Percentiles rank a stretch among this genome's conserved stretches.
phyloP scores from a whole-genome alignment of 306 rosid species.

The Inga leiocalycina region DNA sequence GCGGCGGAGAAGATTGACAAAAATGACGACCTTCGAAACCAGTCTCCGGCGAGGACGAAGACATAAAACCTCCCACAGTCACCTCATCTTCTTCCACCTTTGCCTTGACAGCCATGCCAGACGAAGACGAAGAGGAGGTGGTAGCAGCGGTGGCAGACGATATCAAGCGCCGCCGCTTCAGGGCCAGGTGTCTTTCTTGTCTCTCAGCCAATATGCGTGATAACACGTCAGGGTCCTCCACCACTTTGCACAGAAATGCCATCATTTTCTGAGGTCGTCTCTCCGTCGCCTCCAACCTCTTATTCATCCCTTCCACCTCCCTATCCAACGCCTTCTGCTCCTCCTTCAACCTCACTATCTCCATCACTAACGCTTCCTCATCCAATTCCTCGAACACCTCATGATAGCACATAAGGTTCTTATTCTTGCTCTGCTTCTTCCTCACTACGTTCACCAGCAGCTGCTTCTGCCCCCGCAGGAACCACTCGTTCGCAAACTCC shows the following conservation, averaged over 20 bases:
- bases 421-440: constrained; percentile 42
- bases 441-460: constrained; percentile 64
- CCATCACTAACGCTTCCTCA: constrained; percentile 60
- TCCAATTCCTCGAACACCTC: constrained; percentile 44
- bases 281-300: constrained; percentile 72
- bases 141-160: constrained; percentile 39
- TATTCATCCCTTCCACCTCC: constrained; percentile 71
- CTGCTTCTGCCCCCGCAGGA: constrained; percentile 79
- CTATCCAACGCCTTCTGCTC: constrained; percentile 71
- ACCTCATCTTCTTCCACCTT: constrained; percentile 59
- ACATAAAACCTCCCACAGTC: constrained; percentile 17
- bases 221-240: constrained; percentile 72
- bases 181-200: constrained; percentile 29
- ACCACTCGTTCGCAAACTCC: constrained; percentile 97
- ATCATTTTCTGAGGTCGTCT: constrained; percentile 86
- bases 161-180: constrained; percentile 53
- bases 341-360: constrained; percentile 65
- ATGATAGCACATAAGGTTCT: neutral
- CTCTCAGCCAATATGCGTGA: constrained; percentile 54
- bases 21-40: constrained; percentile 39
- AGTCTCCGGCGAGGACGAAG: constrained; percentile 51
- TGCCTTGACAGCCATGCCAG: constrained; percentile 45
- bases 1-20: constrained; percentile 33
- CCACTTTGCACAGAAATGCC: constrained; percentile 70
- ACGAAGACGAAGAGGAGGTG: constrained; percentile 48